A percentile compares a stretch with the other conserved stretches of the same genome.
Conservation (phyloP, 768 basidiomycete genomes). For the Gloeostereum incarnatum region DNA sequence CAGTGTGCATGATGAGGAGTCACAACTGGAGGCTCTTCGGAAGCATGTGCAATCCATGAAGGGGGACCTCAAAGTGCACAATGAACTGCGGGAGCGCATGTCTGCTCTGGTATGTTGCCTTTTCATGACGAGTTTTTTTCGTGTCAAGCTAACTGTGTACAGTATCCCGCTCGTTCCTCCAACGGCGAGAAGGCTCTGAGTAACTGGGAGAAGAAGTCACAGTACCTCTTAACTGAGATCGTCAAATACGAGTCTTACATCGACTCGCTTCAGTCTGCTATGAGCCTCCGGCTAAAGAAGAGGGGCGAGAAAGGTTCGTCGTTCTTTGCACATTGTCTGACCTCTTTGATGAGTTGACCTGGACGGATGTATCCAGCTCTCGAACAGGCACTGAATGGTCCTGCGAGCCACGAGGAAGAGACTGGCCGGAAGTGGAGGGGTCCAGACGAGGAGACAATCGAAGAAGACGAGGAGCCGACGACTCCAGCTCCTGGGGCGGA, state of each 20-base stretch:
- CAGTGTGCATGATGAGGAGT: conserved; percentile 86
- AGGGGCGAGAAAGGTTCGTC: conserved; percentile 71
- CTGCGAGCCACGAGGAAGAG: conserved; percentile 20
- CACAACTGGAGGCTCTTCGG: conserved; percentile 81
- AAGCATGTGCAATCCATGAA: conserved; percentile 73
- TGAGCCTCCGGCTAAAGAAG: conserved; percentile 78
- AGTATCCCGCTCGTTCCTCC: conserved; percentile 76
- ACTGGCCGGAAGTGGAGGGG: conserved; percentile 27
- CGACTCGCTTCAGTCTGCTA: conserved; percentile 78
- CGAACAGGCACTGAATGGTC: conserved; percentile 43
- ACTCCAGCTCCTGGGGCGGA: conserved; percentile 12
- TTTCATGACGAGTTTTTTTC: conserved; percentile 1
- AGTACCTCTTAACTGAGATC: conserved; percentile 83
- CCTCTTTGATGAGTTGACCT: neutral
- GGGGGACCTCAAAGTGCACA: conserved; percentile 75
- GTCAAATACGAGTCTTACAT: conserved; percentile 96
- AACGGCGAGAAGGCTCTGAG: conserved; percentile 69
- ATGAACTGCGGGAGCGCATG: conserved; percentile 80
- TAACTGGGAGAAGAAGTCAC: conserved; percentile 92
- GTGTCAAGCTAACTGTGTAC: conserved; percentile 10
- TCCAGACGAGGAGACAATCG: conserved; percentile 33
- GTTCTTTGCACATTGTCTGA: neutral
- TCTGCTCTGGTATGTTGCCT: conserved; percentile 47
- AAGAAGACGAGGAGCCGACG: conserved; percentile 34
- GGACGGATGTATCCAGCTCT: conserved; percentile 25